Base-by-base conservation (phyloP, 1,284 basidiomycete genomes). In the Flammula alnicola region DNA sequence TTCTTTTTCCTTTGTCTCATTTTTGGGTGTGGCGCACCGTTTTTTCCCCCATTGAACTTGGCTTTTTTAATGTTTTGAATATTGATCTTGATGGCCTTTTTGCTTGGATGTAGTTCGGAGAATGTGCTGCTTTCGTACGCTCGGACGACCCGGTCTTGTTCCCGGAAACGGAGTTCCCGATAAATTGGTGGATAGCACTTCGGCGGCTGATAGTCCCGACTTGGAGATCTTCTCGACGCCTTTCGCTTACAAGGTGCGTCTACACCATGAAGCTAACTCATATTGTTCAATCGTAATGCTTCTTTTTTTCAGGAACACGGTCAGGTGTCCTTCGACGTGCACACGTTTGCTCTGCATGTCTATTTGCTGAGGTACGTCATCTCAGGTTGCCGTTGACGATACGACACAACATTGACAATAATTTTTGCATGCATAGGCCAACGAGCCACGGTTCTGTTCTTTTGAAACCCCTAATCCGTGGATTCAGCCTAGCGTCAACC, bases 91-190 rank as follows among this genome's bases (percentile, higher is more conserved):
- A 22, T 19, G 44, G 16, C 33, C 35, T 8, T 30, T 30, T 23
- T 38, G 11, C 17, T 26, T n/a, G 27, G 1, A 12, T 17, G 3
- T 44, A 87, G 85, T 56, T 80, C 11, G 82, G 76, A 3, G 84
- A 86, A 63, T 72, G 76, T 9, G 81, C 72, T 30, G 78, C 80
- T 1, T 88, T 87, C 56, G 63, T 80, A 36, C 77, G 83, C 23
- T 73, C 78, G 11, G 76, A 80, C 46, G 80, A 87, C 49, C 73
- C 74, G 0, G 62, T 51, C 5, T 59, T 85, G 27, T 86, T 85
- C 59, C 77, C 78, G 8, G 47, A 53, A 14, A 30, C 17, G 10
- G 53, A 78, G 44, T 78, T 69, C 52, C 64, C 68, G 64, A 71
- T 32, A 65, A 63, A 19, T 60, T 80, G 5, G 27, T 67, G 51